phyloP scores from a whole-genome alignment of 176 grass and related monocot species.

The Zea luxurians region DNA sequence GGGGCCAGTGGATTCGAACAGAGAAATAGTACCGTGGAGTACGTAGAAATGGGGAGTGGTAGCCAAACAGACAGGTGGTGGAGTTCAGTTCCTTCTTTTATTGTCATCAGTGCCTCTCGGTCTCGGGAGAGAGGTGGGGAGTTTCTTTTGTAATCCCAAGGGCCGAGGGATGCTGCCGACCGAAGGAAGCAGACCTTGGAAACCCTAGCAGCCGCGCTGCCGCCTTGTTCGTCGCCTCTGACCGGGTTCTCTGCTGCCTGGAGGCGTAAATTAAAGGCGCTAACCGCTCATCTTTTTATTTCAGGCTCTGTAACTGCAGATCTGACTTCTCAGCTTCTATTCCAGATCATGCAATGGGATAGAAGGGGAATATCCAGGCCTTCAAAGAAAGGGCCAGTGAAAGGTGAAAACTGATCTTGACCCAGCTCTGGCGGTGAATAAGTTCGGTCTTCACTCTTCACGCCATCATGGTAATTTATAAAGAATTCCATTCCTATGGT shows the following conservation, averaged over 20 bases:
- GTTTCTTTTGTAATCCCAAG: conserved; percentile 57
- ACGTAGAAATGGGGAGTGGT: conserved; percentile 17
- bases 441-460: background rate
- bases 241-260: background rate
- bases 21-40: background rate
- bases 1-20: conserved; percentile 61
- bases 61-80: conserved; percentile 18
- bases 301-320: conserved; percentile 39
- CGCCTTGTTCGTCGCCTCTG: background rate
- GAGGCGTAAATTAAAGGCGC: background rate
- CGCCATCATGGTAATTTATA: too few relatives aligned
- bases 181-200: conserved; percentile 38
- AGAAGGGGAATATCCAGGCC: conserved; percentile 47
- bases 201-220: conserved; percentile 30
- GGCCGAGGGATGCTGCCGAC: conserved; percentile 39
- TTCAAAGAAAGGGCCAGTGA: background rate
- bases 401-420: conserved; percentile 16
- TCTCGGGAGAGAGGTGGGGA: background rate
- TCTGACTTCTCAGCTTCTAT: conserved; percentile 49
- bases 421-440: conserved; percentile 1
- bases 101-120: conserved; percentile 30
- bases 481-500: background rate
- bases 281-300: conserved; percentile 25
- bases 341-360: conserved; percentile 45
- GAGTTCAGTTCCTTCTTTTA: conserved; percentile 33